Percentiles rank a stretch among this genome's conserved stretches.
These are phyloP conservation scores for Phaseolus coccineus DNA, from an alignment of 331 rosid genomes.

Conservation along the genomic window DNA sequence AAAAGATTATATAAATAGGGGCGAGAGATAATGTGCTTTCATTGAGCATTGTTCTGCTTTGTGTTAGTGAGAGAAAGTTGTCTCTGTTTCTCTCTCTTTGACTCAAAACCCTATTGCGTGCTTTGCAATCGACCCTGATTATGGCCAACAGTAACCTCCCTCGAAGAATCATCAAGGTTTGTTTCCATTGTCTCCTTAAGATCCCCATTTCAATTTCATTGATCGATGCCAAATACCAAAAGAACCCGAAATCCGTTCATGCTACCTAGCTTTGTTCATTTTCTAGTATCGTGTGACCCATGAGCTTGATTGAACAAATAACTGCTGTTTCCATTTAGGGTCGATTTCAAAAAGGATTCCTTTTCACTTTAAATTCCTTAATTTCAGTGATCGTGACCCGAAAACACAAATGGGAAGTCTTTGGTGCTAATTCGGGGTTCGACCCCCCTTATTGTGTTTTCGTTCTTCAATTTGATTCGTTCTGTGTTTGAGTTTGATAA, in stretches of 20 bases:
- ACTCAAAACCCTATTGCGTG: slow-evolving; percentile 68
- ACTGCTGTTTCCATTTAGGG: background rate
- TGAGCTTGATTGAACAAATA: slow-evolving; percentile 2
- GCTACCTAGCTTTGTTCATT: background rate
- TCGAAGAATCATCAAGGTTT: slow-evolving; percentile 95
- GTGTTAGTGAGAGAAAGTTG: slow-evolving; percentile 47
- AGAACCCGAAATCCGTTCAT: background rate
- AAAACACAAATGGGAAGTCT: background rate
- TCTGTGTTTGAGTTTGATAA: slow-evolving; percentile 27
- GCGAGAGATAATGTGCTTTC: background rate
- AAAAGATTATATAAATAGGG: slow-evolving; percentile 23
- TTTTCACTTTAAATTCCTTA: slow-evolving; percentile 32
- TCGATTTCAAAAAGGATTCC: background rate
- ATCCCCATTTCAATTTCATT: slow-evolving; percentile 55
- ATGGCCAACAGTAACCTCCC: slow-evolving; percentile 99
- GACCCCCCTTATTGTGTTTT: background rate
- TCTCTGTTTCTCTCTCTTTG: slow-evolving; percentile 22
- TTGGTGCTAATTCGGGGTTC: slow-evolving; percentile 27
- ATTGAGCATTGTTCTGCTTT: slow-evolving; percentile 15
- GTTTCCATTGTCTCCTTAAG: slow-evolving; percentile 39
- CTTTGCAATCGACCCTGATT: slow-evolving; percentile 63
- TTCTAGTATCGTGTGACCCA: background rate
- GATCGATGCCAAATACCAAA: slow-evolving; percentile 43
- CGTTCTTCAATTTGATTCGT: slow-evolving; percentile 13
- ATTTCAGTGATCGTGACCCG: slow-evolving; percentile 14